Evolutionary conservation across 495 filamentous ascomycete genomes (phyloP).

Genomic region (Lophiotrema nucula): DNA sequence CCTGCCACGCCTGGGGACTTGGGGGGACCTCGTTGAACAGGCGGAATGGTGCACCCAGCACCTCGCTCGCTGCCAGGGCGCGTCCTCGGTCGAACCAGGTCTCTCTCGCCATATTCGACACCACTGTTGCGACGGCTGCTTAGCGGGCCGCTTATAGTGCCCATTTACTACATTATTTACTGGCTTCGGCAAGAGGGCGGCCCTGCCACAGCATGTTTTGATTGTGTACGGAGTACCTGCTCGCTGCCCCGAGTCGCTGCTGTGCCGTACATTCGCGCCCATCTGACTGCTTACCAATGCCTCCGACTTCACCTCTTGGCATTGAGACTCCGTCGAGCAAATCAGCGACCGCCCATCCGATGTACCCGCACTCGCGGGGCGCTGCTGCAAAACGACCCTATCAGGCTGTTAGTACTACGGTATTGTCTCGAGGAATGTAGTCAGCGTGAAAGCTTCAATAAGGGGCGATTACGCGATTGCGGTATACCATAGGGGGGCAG

Average conservation of each 20-base stretch:
- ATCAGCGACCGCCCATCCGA: neutral
- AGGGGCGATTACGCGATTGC: too few relatives aligned
- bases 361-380: neutral
- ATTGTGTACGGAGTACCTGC: constrained; percentile 6
- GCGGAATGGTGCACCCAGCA: too few relatives aligned
- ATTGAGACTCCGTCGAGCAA: too few relatives aligned
- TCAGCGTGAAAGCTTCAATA: too few relatives aligned
- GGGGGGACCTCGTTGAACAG: too few relatives aligned
- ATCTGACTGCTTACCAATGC: constrained; percentile 7
- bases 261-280: neutral
- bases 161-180: constrained; percentile 8
- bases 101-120: too few relatives aligned
- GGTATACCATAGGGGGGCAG: too few relatives aligned
- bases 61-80: too few relatives aligned
- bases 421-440: too few relatives aligned
- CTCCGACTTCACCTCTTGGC: constrained; percentile 5
- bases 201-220: neutral
- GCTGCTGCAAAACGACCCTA: too few relatives aligned
- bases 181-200: constrained; percentile 14
- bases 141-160: constrained; percentile 6
- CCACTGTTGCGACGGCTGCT: constrained; percentile 10
- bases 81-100: too few relatives aligned
- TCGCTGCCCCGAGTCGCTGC: neutral
- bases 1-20: neutral
- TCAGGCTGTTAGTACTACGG: too few relatives aligned